Percentiles rank a stretch among this genome's conserved stretches.
phyloP scores from a whole-genome alignment of 2,329 filamentous ascomycete species.

The Pseudogymnoascus sp. region DNA sequence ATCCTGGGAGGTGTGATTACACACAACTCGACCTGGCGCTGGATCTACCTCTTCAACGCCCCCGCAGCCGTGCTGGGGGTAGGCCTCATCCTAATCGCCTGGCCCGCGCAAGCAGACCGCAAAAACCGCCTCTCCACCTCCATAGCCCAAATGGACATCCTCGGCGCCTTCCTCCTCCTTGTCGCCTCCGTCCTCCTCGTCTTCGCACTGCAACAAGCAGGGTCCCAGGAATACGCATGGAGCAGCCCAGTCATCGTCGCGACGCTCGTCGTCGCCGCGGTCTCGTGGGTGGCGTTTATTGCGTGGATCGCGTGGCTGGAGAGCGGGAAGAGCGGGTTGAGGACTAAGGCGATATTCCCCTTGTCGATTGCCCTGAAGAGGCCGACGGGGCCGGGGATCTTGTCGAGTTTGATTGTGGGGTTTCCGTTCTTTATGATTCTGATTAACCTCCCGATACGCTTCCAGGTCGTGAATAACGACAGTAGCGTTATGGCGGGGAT shows the following conservation, averaged over 20 bases:
- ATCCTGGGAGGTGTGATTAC: conserved; percentile 22
- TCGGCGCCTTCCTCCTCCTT: conserved; percentile 46
- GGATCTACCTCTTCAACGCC: conserved; percentile 51
- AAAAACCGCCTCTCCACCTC: conserved; percentile 34
- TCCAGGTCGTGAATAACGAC: conserved; percentile 50
- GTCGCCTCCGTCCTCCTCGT: conserved; percentile 46
- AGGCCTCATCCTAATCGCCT: conserved; percentile 38
- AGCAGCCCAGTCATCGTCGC: conserved; percentile 32
- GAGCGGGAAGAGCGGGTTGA: conserved; percentile 22
- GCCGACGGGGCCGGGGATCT: conserved; percentile 33
- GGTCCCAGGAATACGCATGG: conserved; percentile 30
- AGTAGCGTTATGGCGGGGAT: conserved; percentile 46
- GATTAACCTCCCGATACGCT: conserved; percentile 49
- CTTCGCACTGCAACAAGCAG: conserved; percentile 43
- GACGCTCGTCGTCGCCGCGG: conserved; percentile 32
- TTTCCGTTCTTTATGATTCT: conserved; percentile 50
- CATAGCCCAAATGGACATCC: conserved; percentile 38
- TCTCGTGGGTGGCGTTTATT: conserved; percentile 31
- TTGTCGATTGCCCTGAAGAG: conserved; percentile 13
- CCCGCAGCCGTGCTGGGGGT: conserved; percentile 42
- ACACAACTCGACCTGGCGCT: conserved; percentile 15
- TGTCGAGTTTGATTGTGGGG: conserved; percentile 47
- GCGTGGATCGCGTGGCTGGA: conserved; percentile 33
- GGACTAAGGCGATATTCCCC: conserved; percentile 16
- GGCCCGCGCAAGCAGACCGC: conserved; percentile 36